phyloP scores from a whole-genome alignment of 2,329 filamentous ascomycete genomes.

The Cordyceps tenuipes region DNA sequence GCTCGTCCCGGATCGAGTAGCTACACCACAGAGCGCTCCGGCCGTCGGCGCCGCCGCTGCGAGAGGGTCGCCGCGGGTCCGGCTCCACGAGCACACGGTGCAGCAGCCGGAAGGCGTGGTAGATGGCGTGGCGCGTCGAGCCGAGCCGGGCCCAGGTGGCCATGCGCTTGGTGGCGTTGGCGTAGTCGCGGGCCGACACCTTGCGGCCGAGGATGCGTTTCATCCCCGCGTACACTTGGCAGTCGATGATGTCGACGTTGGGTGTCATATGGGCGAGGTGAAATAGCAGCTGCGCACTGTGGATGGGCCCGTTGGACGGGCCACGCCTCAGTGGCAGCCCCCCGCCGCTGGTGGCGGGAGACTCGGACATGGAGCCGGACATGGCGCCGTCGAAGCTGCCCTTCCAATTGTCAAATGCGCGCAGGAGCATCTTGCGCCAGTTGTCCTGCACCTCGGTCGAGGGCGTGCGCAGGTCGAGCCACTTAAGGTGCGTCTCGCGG shows the following conservation, averaged over 20 bases:
- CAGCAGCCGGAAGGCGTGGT: conserved; percentile 77
- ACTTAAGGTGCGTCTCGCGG: conserved; percentile 75
- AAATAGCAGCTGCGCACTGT: conserved; percentile 72
- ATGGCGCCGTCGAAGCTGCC: conserved; percentile 70
- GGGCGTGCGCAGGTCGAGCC: conserved; percentile 58
- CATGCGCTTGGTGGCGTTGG: conserved; percentile 66
- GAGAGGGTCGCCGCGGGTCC: conserved; percentile 24
- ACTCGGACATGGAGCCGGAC: conserved; percentile 28
- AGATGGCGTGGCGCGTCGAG: conserved; percentile 70
- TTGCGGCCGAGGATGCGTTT: conserved; percentile 68
- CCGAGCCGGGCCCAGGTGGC: conserved; percentile 67
- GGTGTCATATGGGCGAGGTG: conserved; percentile 84
- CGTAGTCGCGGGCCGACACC: conserved; percentile 68
- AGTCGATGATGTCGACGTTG: conserved; percentile 81
- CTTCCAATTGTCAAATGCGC: conserved; percentile 83
- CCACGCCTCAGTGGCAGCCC: conserved; percentile 32
- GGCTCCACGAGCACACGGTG: conserved; percentile 60
- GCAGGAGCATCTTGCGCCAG: conserved; percentile 69
- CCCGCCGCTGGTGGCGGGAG: conserved; percentile 8
- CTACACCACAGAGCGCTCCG: conserved; percentile 16
- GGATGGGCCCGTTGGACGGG: conserved; percentile 57
- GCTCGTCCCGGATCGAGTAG: conserved; percentile 71
- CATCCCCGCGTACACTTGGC: conserved; percentile 79
- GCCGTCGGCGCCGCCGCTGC: conserved; percentile 16
- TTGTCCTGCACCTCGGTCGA: conserved; percentile 57